Evolutionary conservation across 129 eudicot genomes (phyloP).

Genomic region (Tagetes patula): DNA sequence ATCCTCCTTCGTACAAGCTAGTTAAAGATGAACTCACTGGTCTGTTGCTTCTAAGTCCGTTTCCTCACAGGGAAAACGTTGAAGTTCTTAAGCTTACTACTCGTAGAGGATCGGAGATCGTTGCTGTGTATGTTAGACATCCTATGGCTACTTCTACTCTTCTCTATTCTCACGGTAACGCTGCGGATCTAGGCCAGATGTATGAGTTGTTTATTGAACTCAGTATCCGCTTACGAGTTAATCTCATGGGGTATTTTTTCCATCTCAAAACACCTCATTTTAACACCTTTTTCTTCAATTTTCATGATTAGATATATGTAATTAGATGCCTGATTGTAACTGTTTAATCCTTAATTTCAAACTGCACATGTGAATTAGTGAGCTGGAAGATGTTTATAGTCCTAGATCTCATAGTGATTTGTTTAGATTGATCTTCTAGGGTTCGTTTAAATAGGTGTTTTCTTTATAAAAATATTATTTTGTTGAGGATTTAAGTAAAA

Average conservation of each 20-base stretch:
- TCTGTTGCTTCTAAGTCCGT: conserved; percentile 59
- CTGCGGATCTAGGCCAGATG: conserved; percentile 96
- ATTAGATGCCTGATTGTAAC: not conserved
- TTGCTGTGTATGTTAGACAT: conserved; percentile 63
- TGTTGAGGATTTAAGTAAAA: not conserved
- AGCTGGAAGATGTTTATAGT: not conserved
- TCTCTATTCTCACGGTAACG: conserved; percentile 85
- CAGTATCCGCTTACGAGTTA: conserved; percentile 73
- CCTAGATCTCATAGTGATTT: conserved; percentile 18
- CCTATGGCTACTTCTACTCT: conserved; percentile 80
- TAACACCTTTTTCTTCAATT: too few species aligned
- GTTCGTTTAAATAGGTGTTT: not conserved
- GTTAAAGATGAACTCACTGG: conserved; percentile 69
- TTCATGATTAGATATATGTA: too few species aligned
- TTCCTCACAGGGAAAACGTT: conserved; percentile 87
- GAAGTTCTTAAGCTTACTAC: conserved; percentile 66
- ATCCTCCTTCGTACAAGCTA: conserved; percentile 80
- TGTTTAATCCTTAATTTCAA: not conserved
- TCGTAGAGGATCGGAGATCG: conserved; percentile 66
- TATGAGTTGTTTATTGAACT: conserved; percentile 76
- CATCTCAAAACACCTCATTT: conserved; percentile 1
- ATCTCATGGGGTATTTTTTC: conserved; percentile 64
- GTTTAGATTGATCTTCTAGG: not conserved
- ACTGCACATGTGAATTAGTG: conserved; percentile 10
- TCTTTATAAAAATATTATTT: not conserved